A percentile compares a stretch with the other conserved stretches of the same genome.
Conservation (phyloP, 2,329 filamentous ascomycete species). For the Colletotrichum abscissum region DNA sequence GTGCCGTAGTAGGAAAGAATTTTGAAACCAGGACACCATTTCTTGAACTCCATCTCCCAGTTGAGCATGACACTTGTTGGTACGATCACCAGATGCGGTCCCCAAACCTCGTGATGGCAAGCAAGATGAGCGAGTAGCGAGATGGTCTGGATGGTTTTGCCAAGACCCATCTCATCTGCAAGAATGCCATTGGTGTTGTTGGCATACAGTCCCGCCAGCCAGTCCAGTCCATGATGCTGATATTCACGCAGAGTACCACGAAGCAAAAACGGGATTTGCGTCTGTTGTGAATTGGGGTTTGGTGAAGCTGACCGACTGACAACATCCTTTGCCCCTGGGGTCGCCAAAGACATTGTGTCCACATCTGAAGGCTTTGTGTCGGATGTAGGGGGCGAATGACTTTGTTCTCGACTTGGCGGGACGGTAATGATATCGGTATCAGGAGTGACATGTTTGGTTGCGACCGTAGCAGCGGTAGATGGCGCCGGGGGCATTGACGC, state of each 20-base stretch:
- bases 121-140: slow-evolving; percentile 92
- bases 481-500: slow-evolving; percentile 41
- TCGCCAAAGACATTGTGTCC: slow-evolving; percentile 48
- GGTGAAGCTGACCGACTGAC: slow-evolving; percentile 47
- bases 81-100: slow-evolving; percentile 94
- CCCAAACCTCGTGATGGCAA: slow-evolving; percentile 91
- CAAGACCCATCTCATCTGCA: slow-evolving; percentile 97
- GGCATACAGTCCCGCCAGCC: slow-evolving; percentile 92
- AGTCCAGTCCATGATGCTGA: slow-evolving; percentile 96
- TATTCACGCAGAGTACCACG: slow-evolving; percentile 94
- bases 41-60: slow-evolving; percentile 99
- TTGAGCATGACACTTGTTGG: slow-evolving; percentile 99
- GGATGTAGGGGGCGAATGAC: slow-evolving; percentile 59
- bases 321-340: slow-evolving; percentile 37
- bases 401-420: slow-evolving; percentile 55
- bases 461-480: slow-evolving; percentile 35
- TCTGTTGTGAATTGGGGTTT: slow-evolving; percentile 61
- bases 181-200: slow-evolving; percentile 96
- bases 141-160: slow-evolving; percentile 98
- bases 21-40: slow-evolving; percentile 98
- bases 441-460: slow-evolving; percentile 48
- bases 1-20: slow-evolving; percentile 97
- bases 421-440: slow-evolving; percentile 58
- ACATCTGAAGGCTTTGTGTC: slow-evolving; percentile 64
- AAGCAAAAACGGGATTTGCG: slow-evolving; percentile 82